Conservation (phyloP, 106 monocot genomes). For the Dendrobium nobile region DNA sequence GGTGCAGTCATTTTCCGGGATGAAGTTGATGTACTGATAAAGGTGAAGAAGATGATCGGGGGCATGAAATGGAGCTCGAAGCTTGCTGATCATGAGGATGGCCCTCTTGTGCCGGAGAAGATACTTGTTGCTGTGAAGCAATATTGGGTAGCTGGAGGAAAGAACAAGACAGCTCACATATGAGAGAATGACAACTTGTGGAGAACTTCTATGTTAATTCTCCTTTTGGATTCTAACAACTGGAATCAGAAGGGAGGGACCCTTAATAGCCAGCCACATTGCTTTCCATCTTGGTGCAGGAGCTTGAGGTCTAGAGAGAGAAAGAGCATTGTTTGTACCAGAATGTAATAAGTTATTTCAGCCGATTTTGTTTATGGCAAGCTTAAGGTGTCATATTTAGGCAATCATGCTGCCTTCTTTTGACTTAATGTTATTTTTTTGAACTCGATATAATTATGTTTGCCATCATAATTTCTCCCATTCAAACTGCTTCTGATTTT, state of each 20-base stretch:
- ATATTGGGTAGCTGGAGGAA: constrained; percentile 32
- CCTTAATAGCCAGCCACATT: not conserved
- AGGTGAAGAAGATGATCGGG: constrained; percentile 19
- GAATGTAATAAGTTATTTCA: not conserved
- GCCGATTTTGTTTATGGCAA: constrained; percentile 4
- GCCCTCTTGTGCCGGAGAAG: constrained; percentile 33
- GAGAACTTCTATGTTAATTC: not conserved
- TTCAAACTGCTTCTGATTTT: not conserved
- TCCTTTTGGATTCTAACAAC: not conserved
- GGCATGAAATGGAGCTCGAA: constrained; percentile 40
- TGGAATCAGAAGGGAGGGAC: not conserved
- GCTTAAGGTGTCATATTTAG: not conserved
- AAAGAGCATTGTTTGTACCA: not conserved
- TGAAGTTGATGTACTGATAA: constrained; percentile 31
- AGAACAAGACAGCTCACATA: constrained; percentile 2
- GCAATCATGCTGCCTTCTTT: not conserved
- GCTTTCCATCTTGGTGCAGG: not conserved
- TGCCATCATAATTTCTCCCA: not conserved
- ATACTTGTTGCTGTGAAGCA: constrained; percentile 33
- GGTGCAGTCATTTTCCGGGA: constrained; percentile 42
- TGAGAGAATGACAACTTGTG: not conserved
- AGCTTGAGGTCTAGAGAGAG: not conserved
- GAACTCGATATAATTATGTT: not conserved
- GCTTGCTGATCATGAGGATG: constrained; percentile 39
- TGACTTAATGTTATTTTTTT: not conserved